Evolutionary conservation across 1,284 basidiomycete genomes (phyloP), one percentile per base, ranked within the genome.

Genomic region (Ustilago shanxiensis): DNA sequence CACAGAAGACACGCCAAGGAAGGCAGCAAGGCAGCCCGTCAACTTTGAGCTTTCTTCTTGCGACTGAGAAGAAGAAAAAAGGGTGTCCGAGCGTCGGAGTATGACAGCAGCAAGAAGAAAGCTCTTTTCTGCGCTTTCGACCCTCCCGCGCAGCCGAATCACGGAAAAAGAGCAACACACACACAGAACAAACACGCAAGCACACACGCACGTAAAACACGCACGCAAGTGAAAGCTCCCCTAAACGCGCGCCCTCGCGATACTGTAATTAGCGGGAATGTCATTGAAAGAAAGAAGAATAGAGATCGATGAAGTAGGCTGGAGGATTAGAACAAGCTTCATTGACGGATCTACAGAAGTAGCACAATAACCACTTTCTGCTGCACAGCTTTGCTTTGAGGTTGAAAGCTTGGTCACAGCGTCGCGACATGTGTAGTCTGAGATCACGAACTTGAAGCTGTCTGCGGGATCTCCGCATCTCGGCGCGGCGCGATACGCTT

Each of bases 111-210:
- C 44, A 53, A 53, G 50, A 53, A 45, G 50, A 53, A 59, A 33
- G 20, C 10, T n/a, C n/a, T 52, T 41, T 39, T 16, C 58, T 51
- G 58, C 49, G 50, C 7, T 1, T 20, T 26, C 3, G 7, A 22
- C 22, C n/a, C n/a, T 39, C 57, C 47, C 47, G 57, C 26, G 57
- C 57, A 7, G 45, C 57, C 57, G 57, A 59, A 49, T 26, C 44
- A 10, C 6, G 22, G 35, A 14, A 53, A 35, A 22, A 35, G 29
- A 53, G 35, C 33, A 41, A 31, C 54, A 56, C 54, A 29, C 26
- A 50, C 31, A 33, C 31, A 33, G 6, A 33, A 33, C 6, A 11
- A 6, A 33, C 31, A n/a, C n/a, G n/a, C 11, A 11, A 6, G 11
- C 31, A 33, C 31, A 11, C 22, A 57, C 55, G 41, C 55, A 55